Evolutionary conservation across 2,329 filamentous ascomycete genomes (phyloP), one percentile per base, ranked within the genome.

Genomic region (Aureobasidium namibiae): DNA sequence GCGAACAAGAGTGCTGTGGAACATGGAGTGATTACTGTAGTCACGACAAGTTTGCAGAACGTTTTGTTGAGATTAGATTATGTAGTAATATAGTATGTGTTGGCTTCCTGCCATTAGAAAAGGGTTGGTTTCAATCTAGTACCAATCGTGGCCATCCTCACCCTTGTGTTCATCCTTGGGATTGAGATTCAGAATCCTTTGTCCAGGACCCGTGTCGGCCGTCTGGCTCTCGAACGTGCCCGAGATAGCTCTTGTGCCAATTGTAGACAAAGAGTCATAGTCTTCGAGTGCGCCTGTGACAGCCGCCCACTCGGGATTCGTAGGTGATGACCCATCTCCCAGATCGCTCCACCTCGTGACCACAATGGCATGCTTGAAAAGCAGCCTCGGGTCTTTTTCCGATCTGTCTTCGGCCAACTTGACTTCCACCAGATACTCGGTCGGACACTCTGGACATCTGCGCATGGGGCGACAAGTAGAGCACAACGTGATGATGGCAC

Each of bases 301-400:
- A n/a, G 82, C 78, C 11, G 76, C 77, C 78, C 83, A 85, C 62
- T 83, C 80, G 4, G 71, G 71, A n/a, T 72, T 75, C 11, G 71
- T 71, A 2, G 82, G 80, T 10, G 73, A 74, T 1, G 69, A 75
- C 1, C 81, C 81, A 67, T 83, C 75, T 1, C 83, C 83, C 16
- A 86, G 67, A 68, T 86, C 83, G 61, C 77, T 80, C 83, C 83
- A 86, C 18, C 83, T 71, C 8, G 82, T 85, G 4, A 85, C 79
- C 4, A 83, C 76, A 57, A 86, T 76, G 1, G 80, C 78, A 60
- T 85, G 82, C 64, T 80, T 83, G 69, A 86, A 86, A 3, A 73
- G 69, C 11, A 73, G 65, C 38, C 70, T 62, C 7, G 73, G 67
- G 64, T 80, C 73, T 29, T 67, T 65, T 21, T 31, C 68, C 9